Percentiles rank a stretch among this genome's conserved stretches.
Evolutionary conservation across 2,329 filamentous ascomycete species (phyloP).

Genomic region (Cladobotryum protrusum): DNA sequence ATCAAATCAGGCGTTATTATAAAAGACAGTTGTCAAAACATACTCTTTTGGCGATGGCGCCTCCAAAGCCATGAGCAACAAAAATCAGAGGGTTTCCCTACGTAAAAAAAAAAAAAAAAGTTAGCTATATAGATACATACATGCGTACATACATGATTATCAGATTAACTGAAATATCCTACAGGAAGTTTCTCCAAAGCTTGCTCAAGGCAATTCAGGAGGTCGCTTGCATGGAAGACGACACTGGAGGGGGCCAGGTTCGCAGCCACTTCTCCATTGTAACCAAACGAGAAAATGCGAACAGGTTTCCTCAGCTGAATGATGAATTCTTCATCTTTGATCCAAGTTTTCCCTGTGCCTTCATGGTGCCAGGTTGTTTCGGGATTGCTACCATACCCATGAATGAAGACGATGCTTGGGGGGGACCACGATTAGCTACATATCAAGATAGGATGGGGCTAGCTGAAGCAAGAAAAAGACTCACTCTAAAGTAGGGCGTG

Average conservation of each 20-base stretch:
- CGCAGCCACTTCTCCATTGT: constrained; percentile 18
- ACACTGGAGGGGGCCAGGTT: constrained; percentile 20
- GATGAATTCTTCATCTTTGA: constrained; percentile 19
- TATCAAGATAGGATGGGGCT: no score
- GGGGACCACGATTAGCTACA: no score
- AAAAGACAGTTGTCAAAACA: background rate
- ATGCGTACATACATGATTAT: background rate
- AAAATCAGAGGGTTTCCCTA: constrained; percentile 18
- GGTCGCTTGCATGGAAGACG: constrained; percentile 18
- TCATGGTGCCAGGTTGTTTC: constrained; percentile 19
- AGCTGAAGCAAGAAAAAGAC: background rate
- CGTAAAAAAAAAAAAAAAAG: no score
- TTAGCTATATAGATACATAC: background rate
- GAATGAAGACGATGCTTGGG: constrained; percentile 20
- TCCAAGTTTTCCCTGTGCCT: constrained; percentile 19
- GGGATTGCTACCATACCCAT: constrained; percentile 17
- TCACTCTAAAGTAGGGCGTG: constrained; percentile 10
- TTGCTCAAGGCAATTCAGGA: constrained; percentile 14
- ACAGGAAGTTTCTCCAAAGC: constrained; percentile 13
- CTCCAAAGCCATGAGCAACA: constrained; percentile 20
- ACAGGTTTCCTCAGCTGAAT: constrained; percentile 11
- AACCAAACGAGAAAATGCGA: constrained; percentile 19
- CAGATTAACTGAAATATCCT: background rate
- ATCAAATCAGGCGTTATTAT: background rate
- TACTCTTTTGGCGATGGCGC: constrained; percentile 20